Conservation (phyloP, 176 grass and related monocot species). For the Avena sativa region DNA sequence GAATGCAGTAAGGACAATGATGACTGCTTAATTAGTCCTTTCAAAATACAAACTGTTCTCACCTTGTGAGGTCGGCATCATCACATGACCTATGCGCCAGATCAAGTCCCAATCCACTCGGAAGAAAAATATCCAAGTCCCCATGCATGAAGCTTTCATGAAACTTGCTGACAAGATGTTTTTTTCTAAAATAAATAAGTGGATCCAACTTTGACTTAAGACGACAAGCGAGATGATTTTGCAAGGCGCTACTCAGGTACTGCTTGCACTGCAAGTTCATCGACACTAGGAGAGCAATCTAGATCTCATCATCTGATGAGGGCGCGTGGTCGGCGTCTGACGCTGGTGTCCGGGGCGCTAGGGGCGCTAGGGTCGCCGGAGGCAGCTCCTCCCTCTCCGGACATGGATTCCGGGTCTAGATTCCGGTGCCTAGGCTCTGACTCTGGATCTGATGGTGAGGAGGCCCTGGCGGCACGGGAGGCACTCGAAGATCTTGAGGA, state of each 20-base stretch:
- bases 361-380: no score
- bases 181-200: not conserved
- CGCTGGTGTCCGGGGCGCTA: no score
- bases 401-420: no score
- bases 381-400: no score
- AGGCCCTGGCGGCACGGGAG: no score
- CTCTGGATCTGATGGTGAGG: no score
- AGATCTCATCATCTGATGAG: no score
- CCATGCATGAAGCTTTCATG: not conserved
- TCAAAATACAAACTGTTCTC: conserved; percentile 9
- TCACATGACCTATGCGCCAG: conserved; percentile 20
- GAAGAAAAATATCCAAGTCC: not conserved
- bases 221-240: not conserved
- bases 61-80: not conserved
- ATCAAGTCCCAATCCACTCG: not conserved
- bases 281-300: not conserved
- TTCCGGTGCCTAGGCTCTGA: no score
- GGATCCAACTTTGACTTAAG: not conserved
- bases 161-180: not conserved
- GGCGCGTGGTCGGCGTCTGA: no score
- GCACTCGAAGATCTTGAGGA: no score
- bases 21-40: not conserved
- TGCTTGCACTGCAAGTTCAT: not conserved
- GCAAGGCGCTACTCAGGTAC: not conserved
- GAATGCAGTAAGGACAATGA: conserved; percentile 21